Base-by-base conservation (phyloP, 116 monocot species). In the Posidonia oceanica region DNA sequence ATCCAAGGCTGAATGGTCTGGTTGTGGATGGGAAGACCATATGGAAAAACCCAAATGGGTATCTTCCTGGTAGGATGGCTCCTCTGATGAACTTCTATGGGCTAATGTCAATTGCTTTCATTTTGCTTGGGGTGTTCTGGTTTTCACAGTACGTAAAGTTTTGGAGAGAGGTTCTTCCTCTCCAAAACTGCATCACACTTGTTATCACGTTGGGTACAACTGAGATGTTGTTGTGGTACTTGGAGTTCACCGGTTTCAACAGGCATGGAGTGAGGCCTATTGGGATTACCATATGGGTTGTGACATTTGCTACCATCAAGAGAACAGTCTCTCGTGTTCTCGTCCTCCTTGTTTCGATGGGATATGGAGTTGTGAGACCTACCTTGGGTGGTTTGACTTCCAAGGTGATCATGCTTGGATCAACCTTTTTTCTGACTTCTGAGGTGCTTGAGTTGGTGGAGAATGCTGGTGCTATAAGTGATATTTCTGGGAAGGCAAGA, bases 351-450 rank as follows among this genome's bases (percentile, higher is more conserved):
- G 91, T 95, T 66, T 91, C 91, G 12, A 95, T 95, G 94, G 94
- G 94, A 14, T 94, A 71, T 86, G 94, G 94, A 14, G 91, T 94
- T 72, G 86, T 94, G 52, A 86, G 86, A 63, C 95, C 95, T 51
- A 95, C 91, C 66, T 73, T 95, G 55, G 95, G 95, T 48, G 95
- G 94, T 63, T 78, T 94, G 8, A 90, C 94, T 69, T 94, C 91
- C 14, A 94, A 91, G 71, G 91, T 91, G 65, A 14, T 91, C 13
- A 74, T 91, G 91, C 91, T 95, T 69, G 95, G 91, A 15, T 72
- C 51, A 36, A 95, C 88, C 29, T 95, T 88, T 70, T 88, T 95
- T 71, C 51, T 91, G 29, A 88, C 88, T 14, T 88, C 91, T 57
- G 91, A 88, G 76, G 78, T 88, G 68, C 95, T 91, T 78, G 95